A percentile compares a stretch with the other conserved stretches of the same genome.
Evolutionary conservation across 2,329 filamentous ascomycete genomes (phyloP).

Genomic region (Trichophyton equinum): DNA sequence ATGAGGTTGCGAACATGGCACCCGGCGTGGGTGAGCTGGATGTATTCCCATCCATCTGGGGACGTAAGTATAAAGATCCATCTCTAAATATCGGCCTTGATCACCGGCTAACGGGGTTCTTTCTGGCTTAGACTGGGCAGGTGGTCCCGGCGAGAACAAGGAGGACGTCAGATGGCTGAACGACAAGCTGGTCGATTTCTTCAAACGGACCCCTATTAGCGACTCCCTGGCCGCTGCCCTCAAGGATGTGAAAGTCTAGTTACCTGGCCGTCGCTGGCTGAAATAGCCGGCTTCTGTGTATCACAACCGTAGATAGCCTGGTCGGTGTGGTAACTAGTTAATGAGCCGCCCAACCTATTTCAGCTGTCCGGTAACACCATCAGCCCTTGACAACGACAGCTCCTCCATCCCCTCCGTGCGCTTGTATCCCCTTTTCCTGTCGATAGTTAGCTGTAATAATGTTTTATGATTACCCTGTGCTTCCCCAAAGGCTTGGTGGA

Average conservation of each 20-base stretch:
- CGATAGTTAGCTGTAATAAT: not conserved
- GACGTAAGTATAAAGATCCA: constrained; percentile 35
- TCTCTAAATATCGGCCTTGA: not conserved
- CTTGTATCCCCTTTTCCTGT: not conserved
- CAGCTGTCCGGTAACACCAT: not conserved
- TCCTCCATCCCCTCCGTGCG: not conserved
- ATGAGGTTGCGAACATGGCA: constrained; percentile 54
- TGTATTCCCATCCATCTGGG: constrained; percentile 51
- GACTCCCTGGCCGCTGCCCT: not conserved
- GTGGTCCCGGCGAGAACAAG: constrained; percentile 57
- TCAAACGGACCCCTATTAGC: constrained; percentile 22
- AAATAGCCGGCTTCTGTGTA: not conserved
- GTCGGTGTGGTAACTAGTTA: not conserved
- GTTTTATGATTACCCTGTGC: not conserved
- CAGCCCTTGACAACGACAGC: not conserved
- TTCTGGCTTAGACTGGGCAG: constrained; percentile 41
- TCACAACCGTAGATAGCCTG: not conserved
- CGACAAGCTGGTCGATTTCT: constrained; percentile 44
- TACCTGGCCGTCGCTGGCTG: no score
- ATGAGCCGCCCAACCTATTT: not conserved
- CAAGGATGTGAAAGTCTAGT: not conserved
- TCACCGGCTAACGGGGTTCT: not conserved
- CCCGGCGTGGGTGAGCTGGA: constrained; percentile 44
- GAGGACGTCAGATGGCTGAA: constrained; percentile 64
- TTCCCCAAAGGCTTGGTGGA: no score